Evolutionary conservation across 2,329 filamentous ascomycete species (phyloP), one percentile per base, ranked within the genome.

Genomic region (Penicillium sp.): DNA sequence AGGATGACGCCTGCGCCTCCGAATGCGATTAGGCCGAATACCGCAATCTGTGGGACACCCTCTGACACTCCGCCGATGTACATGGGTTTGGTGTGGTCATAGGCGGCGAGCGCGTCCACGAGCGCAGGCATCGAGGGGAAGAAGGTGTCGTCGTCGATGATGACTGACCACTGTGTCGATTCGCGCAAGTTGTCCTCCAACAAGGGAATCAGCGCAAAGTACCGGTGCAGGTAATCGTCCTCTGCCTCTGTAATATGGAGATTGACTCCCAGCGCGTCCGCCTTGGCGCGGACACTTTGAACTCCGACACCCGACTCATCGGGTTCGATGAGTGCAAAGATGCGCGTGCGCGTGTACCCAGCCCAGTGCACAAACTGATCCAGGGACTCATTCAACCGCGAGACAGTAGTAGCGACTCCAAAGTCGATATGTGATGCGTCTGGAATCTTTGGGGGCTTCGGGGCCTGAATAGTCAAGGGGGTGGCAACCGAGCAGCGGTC

Each of bases 91-190:
- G 75, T 77, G 64, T 82, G 75, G 64, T 87, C 80, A 60, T 83
- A 78, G 37, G 72, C 67, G 33, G 65, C 66, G 2, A 87, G 76
- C 6, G 79, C 75, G n/a, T 78, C 69, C 23, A 79, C 74, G 16
- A 88, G 73, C 0, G 77, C 76, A 51, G 80, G 69, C 45, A 87
- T 78, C 2, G 81, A 83, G 2, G 82, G 79, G 68, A 87, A 87
- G 69, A 88, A 87, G 1, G 85, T 88, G 63, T 88, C 85, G 64
- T 88, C 85, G 65, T 88, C 85, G 37, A 87, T 78, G 49, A 87
- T 75, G 46, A 79, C 81, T 14, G 80, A 78, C 85, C 85, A 88
- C 31, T 76, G 73, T 0, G 83, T 85, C 14, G 75, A 64, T 0
- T 77, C 69, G 10, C 72, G 77, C 31, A 75, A 69, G 50, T 79